Base-by-base conservation (phyloP, 768 basidiomycete genomes). In the Lactarius hengduanensis region DNA sequence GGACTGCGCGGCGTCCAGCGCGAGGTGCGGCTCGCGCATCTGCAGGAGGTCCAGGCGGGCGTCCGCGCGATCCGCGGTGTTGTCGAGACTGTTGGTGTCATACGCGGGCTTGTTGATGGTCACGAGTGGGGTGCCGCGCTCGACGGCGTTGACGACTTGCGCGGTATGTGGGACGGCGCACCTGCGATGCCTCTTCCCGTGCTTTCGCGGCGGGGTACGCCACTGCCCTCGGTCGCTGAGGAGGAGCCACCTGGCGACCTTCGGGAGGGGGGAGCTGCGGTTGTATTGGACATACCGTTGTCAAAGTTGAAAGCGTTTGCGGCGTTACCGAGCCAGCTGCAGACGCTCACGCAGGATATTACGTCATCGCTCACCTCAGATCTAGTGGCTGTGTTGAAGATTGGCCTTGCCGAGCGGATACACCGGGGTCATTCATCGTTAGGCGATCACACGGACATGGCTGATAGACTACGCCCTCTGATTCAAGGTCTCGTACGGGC, bases 51-150 rank as follows among this genome's bases (percentile, higher is more conserved):
- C 16, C 76, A 81, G 55, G 84, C 87, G 57, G 85, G 88, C 2
- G 82, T 90, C 66, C 82, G 80, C 63, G 82, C 86, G 60, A 80
- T 96, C 10, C 81, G 80, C 10, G 85, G 86, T 18, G 86, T 95
- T 32, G 84, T 89, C 59, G 93, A 97, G 72, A 89, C 92, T 82
- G 81, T 88, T 0, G 83, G 83, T 3, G 82, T 93, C 50, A 87
- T 89, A 34, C 85, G 83, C 63, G 81, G 84, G 30, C 76, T 97
- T 61, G 92, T 95, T n/a, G 82, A 81, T 57, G 88, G 87, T 22
- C 94, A 92, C 0, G 92, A 97, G 70, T 98, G 93, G 91, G 85
- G 86, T 16, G 90, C 92, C 63, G 94, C 94, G 8, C 77, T 98
- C 63, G 83, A 83, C 57, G 81, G 94, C 20, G 83, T 93, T 43